A percentile compares a stretch with the other conserved stretches of the same genome.
phyloP scores from a whole-genome alignment of 176 grass and related monocot species.

The Chrysopogon serrulatus region DNA sequence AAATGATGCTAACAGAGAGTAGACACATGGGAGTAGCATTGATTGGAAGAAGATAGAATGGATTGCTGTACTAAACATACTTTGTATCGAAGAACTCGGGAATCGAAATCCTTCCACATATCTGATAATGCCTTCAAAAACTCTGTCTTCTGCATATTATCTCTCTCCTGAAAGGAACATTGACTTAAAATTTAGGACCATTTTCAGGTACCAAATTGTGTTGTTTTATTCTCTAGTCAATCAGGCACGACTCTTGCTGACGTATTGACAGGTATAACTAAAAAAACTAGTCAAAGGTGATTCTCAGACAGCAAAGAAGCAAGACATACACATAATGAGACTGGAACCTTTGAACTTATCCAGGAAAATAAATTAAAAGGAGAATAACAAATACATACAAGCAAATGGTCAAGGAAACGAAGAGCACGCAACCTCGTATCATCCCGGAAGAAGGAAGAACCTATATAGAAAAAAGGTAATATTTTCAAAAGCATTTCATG shows the following conservation, averaged over 20 bases:
- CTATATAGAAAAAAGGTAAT: constrained; percentile 33
- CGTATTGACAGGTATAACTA: neutral
- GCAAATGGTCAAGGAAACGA: constrained; percentile 99
- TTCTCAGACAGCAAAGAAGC: constrained; percentile 18
- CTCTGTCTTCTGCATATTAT: constrained; percentile 99
- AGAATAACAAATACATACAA: constrained; percentile 58
- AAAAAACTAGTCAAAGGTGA: constrained; percentile 3
- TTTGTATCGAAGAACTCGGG: constrained; percentile 84
- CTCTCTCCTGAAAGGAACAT: constrained; percentile 75
- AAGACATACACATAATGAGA: too few relatives aligned
- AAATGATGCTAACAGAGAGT: neutral
- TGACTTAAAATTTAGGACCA: constrained; percentile 7
- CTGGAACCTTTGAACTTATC: neutral
- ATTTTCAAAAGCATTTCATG: constrained; percentile 13
- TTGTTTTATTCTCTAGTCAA: neutral
- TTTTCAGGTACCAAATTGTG: constrained; percentile 11
- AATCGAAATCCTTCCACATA: constrained; percentile 99
- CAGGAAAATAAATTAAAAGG: constrained; percentile 3
- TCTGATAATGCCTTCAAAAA: constrained; percentile 97
- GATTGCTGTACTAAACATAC: neutral
- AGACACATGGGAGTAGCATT: neutral
- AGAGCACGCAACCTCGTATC: constrained; percentile 97
- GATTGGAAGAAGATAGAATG: neutral
- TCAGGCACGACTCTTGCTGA: neutral
- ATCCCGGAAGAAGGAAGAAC: constrained; percentile 94